A percentile compares a stretch with the other conserved stretches of the same genome.
These are phyloP conservation scores for Aspergillus sergii DNA, from an alignment of 2,329 filamentous ascomycete species.

Conservation along the genomic window DNA sequence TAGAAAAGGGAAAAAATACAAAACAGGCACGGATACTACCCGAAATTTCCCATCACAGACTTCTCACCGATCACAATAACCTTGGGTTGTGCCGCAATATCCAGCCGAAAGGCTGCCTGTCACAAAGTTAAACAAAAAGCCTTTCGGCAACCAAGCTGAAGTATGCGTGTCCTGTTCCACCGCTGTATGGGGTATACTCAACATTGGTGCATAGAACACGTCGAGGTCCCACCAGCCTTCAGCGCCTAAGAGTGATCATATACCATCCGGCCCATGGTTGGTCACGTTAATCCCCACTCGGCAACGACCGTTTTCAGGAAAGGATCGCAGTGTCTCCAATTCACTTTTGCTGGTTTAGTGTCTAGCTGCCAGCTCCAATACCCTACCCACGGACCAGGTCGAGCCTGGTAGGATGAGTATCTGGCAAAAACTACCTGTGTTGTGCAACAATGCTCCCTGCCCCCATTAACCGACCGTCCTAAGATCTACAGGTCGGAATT, in stretches of 20 bases:
- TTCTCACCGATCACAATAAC: not conserved
- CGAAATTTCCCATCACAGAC: not conserved
- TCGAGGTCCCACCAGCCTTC: not conserved
- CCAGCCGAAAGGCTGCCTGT: not conserved
- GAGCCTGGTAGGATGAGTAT: not conserved
- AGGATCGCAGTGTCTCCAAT: conserved; percentile 4
- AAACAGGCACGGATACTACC: not conserved
- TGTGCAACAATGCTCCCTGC: not conserved
- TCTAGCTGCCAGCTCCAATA: too few species aligned
- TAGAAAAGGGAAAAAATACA: not conserved
- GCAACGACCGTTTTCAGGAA: conserved; percentile 4
- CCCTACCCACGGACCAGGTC: not conserved
- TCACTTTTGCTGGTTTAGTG: not conserved
- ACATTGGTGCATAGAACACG: not conserved
- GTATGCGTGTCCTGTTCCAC: conserved; percentile 4
- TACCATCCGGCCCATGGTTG: not conserved
- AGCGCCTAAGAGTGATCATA: not conserved
- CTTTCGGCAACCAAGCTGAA: not conserved
- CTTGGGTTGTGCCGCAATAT: not conserved
- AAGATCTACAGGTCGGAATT: not conserved
- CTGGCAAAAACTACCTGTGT: not conserved
- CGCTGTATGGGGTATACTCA: conserved; percentile 1
- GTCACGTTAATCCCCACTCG: not conserved
- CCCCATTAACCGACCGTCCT: not conserved
- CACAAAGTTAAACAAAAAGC: not conserved